Conservation (phyloP, 2,329 filamentous ascomycete genomes). For the Dactylellina haptotyla region DNA sequence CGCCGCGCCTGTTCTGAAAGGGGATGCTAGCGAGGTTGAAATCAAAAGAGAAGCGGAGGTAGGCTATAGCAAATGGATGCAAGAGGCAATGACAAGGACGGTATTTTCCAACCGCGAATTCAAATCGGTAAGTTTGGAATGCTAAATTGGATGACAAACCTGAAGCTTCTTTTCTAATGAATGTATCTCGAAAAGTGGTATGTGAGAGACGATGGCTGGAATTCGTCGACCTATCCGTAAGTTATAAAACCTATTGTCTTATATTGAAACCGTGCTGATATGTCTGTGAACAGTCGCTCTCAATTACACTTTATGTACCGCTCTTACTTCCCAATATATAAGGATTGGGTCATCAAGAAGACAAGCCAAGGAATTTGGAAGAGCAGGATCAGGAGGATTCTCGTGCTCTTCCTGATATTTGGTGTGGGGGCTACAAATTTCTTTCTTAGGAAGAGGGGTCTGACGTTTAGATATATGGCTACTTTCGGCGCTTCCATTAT, state of each 20-base stretch:
- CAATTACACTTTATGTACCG: conserved; percentile 51
- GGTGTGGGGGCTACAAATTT: conserved; percentile 9
- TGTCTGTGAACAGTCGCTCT: conserved; percentile 14
- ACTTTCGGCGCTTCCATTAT: not conserved
- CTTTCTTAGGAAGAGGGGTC: conserved; percentile 13
- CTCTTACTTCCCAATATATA: conserved; percentile 39
- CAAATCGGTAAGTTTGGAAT: conserved; percentile 23
- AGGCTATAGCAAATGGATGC: conserved; percentile 65
- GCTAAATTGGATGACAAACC: not conserved
- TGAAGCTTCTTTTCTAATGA: too few relatives aligned
- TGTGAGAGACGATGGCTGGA: conserved; percentile 48
- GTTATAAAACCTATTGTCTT: not conserved
- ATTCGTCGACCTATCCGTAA: conserved; percentile 50
- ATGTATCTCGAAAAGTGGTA: too few relatives aligned
- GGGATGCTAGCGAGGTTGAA: conserved; percentile 64
- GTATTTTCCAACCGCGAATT: conserved; percentile 32
- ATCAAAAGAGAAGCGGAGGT: conserved; percentile 65
- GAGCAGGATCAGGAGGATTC: conserved; percentile 27
- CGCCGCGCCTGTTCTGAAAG: conserved; percentile 67
- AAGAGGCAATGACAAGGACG: conserved; percentile 57
- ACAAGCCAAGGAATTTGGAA: conserved; percentile 40
- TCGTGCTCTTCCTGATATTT: conserved; percentile 38
- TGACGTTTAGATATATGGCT: conserved; percentile 21
- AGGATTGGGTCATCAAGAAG: conserved; percentile 47
- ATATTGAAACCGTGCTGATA: conserved; percentile 4